These are phyloP conservation scores for Rhipidocladum racemiflorum DNA, from an alignment of 176 grass and related monocot genomes.

Conservation along the genomic window DNA sequence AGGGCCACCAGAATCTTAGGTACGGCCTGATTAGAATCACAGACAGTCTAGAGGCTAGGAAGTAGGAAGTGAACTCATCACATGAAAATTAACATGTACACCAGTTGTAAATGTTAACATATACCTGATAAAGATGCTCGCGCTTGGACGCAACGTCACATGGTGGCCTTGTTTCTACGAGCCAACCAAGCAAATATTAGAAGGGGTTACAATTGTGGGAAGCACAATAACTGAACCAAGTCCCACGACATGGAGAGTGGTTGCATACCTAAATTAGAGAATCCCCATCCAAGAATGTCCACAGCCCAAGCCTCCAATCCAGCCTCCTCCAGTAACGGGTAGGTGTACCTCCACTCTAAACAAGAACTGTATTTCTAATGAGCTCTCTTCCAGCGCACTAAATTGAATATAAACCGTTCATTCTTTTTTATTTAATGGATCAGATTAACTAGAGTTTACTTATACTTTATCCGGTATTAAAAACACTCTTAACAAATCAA, in stretches of 20 bases:
- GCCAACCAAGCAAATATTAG: conserved; percentile 16
- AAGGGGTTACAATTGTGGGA: conserved; percentile 14
- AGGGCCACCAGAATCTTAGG: no score
- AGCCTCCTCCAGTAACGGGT: conserved; percentile 86
- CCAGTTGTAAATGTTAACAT: background rate
- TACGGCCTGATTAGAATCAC: background rate
- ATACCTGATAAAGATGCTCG: conserved; percentile 86
- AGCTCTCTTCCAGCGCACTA: no score
- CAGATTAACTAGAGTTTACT: no score
- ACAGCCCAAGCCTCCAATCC: conserved; percentile 86
- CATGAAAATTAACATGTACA: background rate
- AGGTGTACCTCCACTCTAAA: conserved; percentile 95
- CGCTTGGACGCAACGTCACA: conserved; percentile 70
- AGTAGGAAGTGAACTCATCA: conserved; percentile 15
- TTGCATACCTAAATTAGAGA: conserved; percentile 77
- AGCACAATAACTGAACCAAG: conserved; percentile 7
- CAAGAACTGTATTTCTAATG: conserved; percentile 88
- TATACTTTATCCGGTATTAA: no score
- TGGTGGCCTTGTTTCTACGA: conserved; percentile 58
- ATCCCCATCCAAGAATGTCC: conserved; percentile 98
- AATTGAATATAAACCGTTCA: no score
- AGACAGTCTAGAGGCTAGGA: background rate
- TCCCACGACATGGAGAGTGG: background rate
- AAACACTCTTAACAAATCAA: no score
- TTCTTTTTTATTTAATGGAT: no score